These are phyloP conservation scores for Leccinellum albellum DNA, from an alignment of 768 basidiomycete species.

Conservation along the genomic window DNA sequence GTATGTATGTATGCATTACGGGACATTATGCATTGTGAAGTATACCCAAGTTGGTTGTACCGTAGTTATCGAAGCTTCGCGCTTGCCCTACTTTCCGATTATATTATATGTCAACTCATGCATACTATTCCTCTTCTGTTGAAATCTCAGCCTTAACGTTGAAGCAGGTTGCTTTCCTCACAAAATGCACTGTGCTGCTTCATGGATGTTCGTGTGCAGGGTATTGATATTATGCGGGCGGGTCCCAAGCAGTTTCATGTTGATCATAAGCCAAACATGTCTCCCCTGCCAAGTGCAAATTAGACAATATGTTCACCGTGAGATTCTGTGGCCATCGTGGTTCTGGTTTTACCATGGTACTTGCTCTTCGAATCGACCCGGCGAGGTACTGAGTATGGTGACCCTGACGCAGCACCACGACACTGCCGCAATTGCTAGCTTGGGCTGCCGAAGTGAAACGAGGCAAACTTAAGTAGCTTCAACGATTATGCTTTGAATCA, in stretches of 20 bases:
- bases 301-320: neutral
- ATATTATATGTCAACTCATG: neutral
- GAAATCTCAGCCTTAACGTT: neutral
- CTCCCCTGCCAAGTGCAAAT: neutral
- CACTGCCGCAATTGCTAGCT: neutral
- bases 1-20: neutral
- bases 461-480: slow-evolving; percentile 2
- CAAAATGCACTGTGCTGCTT: neutral
- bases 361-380: neutral
- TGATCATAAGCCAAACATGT: neutral
- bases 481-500: neutral
- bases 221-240: neutral
- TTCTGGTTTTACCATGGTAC: neutral
- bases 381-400: neutral
- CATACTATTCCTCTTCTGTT: neutral
- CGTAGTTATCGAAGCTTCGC: neutral
- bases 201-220: neutral
- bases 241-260: neutral
- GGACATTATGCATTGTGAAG: neutral
- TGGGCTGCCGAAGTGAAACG: neutral
- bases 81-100: neutral
- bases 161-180: neutral
- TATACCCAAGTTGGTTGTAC: no score
- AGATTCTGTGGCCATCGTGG: neutral
- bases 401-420: neutral